Percentiles rank a stretch among this genome's conserved stretches.
These are phyloP conservation scores for Colletotrichum sansevieriae DNA, from an alignment of 2,329 filamentous ascomycete species.

Conservation along the genomic window DNA sequence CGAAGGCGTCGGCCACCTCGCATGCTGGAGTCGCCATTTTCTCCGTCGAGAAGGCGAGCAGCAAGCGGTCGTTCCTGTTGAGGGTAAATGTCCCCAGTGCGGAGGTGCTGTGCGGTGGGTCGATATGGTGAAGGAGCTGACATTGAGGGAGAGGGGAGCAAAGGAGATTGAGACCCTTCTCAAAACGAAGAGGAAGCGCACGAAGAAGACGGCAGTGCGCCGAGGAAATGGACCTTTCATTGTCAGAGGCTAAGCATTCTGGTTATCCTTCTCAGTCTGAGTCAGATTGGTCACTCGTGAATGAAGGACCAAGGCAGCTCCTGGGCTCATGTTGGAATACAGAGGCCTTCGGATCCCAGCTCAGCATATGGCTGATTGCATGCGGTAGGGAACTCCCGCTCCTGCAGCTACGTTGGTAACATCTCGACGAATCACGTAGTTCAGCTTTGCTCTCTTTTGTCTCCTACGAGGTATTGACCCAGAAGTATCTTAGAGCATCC, in stretches of 20 bases:
- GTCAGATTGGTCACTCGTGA: not conserved
- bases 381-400: not conserved
- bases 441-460: no score
- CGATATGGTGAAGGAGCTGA: slow-evolving; percentile 86
- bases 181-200: slow-evolving; percentile 48
- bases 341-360: not conserved
- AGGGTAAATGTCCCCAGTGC: slow-evolving; percentile 81
- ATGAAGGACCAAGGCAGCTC: not conserved
- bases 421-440: not conserved
- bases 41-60: slow-evolving; percentile 53
- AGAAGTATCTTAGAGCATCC: no score
- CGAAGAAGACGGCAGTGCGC: slow-evolving; percentile 43
- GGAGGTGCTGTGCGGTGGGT: slow-evolving; percentile 74
- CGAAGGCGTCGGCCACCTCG: slow-evolving; percentile 69
- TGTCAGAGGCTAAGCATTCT: no score
- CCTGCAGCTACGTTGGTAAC: not conserved
- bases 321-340: not conserved
- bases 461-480: no score
- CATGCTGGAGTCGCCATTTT: slow-evolving; percentile 70
- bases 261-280: not conserved
- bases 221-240: no score
- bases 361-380: not conserved
- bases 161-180: slow-evolving; percentile 79
- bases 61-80: slow-evolving; percentile 72
- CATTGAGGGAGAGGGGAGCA: slow-evolving; percentile 76